Evolutionary conservation across 352 stramenopile genomes (phyloP).

Genomic region (Phytopythium delawarense): DNA sequence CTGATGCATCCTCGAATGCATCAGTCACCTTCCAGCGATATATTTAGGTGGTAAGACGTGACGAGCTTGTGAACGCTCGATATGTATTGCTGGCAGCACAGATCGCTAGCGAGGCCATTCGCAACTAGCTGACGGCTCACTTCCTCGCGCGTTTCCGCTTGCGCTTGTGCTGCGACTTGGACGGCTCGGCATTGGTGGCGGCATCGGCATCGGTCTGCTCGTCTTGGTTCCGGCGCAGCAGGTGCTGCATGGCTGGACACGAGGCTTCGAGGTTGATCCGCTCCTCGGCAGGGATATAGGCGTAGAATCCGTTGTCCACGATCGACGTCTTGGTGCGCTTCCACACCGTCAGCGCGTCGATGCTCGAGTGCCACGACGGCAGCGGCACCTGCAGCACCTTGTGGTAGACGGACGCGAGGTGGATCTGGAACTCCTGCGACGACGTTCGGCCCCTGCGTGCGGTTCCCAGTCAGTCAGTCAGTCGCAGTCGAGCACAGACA

Average conservation of each 20-base stretch:
- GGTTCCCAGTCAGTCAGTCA: conserved; percentile 3
- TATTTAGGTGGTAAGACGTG: not conserved
- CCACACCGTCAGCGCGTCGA: conserved; percentile 92
- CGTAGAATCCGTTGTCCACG: conserved; percentile 76
- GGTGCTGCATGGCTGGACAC: conserved; percentile 61
- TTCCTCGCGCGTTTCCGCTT: conserved; percentile 4
- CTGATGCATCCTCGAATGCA: not conserved
- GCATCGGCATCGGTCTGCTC: conserved; percentile 1
- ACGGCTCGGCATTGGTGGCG: not conserved
- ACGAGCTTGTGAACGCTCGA: not conserved
- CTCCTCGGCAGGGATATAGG: conserved; percentile 71
- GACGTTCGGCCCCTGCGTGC: conserved; percentile 85
- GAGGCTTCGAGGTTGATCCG: conserved; percentile 62
- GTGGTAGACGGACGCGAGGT: conserved; percentile 90
- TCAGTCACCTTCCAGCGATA: not conserved
- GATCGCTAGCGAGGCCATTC: not conserved
- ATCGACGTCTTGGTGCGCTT: conserved; percentile 91
- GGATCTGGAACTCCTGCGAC: conserved; percentile 89
- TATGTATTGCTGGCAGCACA: not conserved
- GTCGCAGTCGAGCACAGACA: not conserved
- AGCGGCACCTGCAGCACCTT: conserved; percentile 90
- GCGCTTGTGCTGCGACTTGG: conserved; percentile 19
- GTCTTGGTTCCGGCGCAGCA: conserved; percentile 30
- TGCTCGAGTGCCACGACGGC: conserved; percentile 91
- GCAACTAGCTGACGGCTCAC: not conserved